These are phyloP conservation scores for Saccharum hybrid DNA, from an alignment of 202 grass and related monocot species.

Conservation along the genomic window DNA sequence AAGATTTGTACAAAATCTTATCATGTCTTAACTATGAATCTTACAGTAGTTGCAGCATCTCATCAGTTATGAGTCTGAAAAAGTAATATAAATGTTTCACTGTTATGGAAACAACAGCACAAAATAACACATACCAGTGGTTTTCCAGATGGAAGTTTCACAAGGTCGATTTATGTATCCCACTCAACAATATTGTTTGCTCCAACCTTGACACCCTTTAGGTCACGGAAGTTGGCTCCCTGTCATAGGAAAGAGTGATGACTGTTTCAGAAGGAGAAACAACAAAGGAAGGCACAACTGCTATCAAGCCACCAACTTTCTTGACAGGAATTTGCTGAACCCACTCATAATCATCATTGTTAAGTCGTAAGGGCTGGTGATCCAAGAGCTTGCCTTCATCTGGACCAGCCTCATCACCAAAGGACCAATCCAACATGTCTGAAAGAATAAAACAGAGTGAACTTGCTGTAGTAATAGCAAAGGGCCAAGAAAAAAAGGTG, in stretches of 20 bases:
- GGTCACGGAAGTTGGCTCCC: slow-evolving; percentile 87
- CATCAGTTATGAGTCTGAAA: background rate
- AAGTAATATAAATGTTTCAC: background rate
- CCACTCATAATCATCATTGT: slow-evolving; percentile 66
- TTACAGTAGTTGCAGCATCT: background rate
- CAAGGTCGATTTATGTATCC: slow-evolving; percentile 51
- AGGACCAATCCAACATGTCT: slow-evolving; percentile 75
- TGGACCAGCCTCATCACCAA: slow-evolving; percentile 39
- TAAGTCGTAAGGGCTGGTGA: slow-evolving; percentile 69
- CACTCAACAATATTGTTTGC: slow-evolving; percentile 65
- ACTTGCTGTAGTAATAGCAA: background rate
- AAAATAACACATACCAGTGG: slow-evolving; percentile 58
- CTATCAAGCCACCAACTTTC: slow-evolving; percentile 49
- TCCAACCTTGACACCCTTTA: slow-evolving; percentile 69
- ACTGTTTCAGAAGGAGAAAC: background rate
- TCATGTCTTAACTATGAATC: background rate
- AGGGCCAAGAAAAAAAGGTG: background rate
- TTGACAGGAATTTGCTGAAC: slow-evolving; percentile 68
- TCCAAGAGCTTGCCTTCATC: slow-evolving; percentile 65
- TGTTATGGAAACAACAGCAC: background rate
- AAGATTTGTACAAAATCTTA: background rate
- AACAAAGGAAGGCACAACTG: background rate
- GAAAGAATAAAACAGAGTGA: background rate
- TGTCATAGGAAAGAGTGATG: slow-evolving; percentile 20
- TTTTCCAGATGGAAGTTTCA: slow-evolving; percentile 69